Evolutionary conservation across 2,329 filamentous ascomycete genomes (phyloP).

Genomic region (Metarhizium robertsii): DNA sequence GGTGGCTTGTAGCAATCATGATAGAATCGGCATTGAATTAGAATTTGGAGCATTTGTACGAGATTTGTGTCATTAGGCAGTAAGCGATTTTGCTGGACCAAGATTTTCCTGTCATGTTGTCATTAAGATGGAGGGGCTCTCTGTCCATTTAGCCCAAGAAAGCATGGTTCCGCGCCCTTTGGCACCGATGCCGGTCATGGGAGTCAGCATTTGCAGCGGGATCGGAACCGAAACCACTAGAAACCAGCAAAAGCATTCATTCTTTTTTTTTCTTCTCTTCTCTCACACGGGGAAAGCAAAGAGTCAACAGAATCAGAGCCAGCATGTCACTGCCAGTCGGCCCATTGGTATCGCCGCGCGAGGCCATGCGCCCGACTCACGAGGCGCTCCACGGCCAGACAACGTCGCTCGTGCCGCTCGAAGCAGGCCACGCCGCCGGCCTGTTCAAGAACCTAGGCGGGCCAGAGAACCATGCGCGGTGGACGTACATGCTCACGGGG

Average conservation of each 20-base stretch:
- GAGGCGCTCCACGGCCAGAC: constrained; percentile 18
- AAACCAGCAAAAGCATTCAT: no score
- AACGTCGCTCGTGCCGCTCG: constrained; percentile 21
- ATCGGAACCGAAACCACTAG: no score
- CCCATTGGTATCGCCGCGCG: constrained; percentile 2
- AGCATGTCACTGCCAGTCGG: constrained; percentile 1
- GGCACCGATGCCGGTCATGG: no score
- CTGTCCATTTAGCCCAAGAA: no score
- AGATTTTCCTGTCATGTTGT: no score
- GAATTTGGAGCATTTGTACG: neutral
- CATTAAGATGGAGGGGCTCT: no score
- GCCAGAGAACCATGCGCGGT: constrained; percentile 18
- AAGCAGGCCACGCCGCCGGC: constrained; percentile 15
- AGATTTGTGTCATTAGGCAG: neutral
- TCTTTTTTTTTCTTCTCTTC: neutral
- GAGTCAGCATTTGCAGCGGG: no score
- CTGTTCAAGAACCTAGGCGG: constrained; percentile 24
- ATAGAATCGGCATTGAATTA: neutral
- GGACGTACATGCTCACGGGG: constrained; percentile 24
- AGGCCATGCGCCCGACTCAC: constrained; percentile 7
- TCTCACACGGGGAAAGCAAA: neutral
- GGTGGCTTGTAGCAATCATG: constrained; percentile 1
- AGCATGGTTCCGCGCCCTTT: no score
- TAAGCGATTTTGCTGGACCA: no score
- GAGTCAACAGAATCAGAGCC: neutral